Evolutionary conservation across 73 alveolate species (phyloP), one percentile per base, ranked within the genome.

Genomic region (Stentor roeselii): DNA sequence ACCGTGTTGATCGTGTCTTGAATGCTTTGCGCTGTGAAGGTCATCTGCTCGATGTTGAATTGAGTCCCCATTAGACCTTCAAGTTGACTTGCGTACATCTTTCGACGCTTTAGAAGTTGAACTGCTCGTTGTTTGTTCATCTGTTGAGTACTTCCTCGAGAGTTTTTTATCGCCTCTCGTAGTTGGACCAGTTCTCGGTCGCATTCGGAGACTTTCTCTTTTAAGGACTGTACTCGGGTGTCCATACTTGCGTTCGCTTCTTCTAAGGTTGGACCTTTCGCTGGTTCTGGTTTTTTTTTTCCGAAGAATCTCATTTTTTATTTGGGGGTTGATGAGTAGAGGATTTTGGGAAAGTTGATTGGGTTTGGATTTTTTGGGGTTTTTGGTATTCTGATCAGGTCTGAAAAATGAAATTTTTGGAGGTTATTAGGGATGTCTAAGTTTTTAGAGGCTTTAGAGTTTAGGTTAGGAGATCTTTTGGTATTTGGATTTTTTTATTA

Each of bases 31-130:
- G 87, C 58, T 6, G 88, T 75, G 87, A 91, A 91, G 80, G 74
- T 85, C 77, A 91, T 91, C 74, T 87, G 86, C 59, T 91, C 96
- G 32, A 91, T 87, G 76, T 91, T 91, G 89, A 91, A 91, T 59
- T 87, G 88, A 60, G 87, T 89, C 58, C 77, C 82, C 86, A 67
- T 87, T 59, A 88, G 83, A 6, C 83, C 86, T 59, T 89, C 90
- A 30, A 91, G 84, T 78, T 91, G 92, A 59, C 60, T 83, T 32
- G 87, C 96, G 58, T 91, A 91, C 93, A 91, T 84, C 86, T 87
- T 91, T 78, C 93, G 59, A 27, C 96, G 40, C 75, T 87, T 83
- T 31, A 91, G 83, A 31, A 91, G 86, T 27, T 84, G 76, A 39
- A 91, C 76, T 2, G 96, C 93, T 30, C 80, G n/a, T 67, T 67